Evolutionary conservation across 2,329 filamentous ascomycete genomes (phyloP), one percentile per base, ranked within the genome.

Genomic region (Cordyceps tenuipes): DNA sequence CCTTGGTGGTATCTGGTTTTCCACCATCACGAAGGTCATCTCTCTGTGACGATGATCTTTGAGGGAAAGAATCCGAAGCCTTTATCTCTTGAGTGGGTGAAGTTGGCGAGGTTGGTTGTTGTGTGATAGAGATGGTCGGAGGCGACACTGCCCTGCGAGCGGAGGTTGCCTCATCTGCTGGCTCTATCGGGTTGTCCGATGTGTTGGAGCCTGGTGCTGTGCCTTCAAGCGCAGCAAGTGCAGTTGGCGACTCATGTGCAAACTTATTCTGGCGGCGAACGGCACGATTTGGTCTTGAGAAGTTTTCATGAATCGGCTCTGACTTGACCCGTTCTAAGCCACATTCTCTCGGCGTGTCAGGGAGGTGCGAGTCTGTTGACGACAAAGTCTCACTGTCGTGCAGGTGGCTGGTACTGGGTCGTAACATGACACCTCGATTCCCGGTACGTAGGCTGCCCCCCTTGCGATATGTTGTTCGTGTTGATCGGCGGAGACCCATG

Each of bases 381-480:
- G n/a, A n/a, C n/a, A 62, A 49, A 7, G 63, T 63, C 62, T 87
- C 84, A 15, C 79, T 79, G 19, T 88, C 87, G n/a, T 79, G 76
- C 26, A 83, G 81, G 61, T 83, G 83, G 48, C 83, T 81, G 5
- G 79, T 79, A 49, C 85, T 79, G 44, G 93, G 83, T 72, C 90
- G 90, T 1, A 90, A 88, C 65, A 91, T 88, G 0, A 88, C 85
- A 3, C 85, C 78, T 58, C 89, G 83, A 62, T 94, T 89, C 26
- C 89, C 88, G 65, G 87, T 90, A 55, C 89, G 87, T 63, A 96
- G 73, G 75, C 92, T 97, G 39, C 92, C 92, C 61, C 90, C 81
- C 67, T 85, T 90, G 67, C 92, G 81, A 72, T 97, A 97, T 29
- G 90, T 93, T 5, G 94, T 99, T 59, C 90, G 84, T 21, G 91